Conservation (phyloP, 345 rosid species). For the Arabis alpina region DNA sequence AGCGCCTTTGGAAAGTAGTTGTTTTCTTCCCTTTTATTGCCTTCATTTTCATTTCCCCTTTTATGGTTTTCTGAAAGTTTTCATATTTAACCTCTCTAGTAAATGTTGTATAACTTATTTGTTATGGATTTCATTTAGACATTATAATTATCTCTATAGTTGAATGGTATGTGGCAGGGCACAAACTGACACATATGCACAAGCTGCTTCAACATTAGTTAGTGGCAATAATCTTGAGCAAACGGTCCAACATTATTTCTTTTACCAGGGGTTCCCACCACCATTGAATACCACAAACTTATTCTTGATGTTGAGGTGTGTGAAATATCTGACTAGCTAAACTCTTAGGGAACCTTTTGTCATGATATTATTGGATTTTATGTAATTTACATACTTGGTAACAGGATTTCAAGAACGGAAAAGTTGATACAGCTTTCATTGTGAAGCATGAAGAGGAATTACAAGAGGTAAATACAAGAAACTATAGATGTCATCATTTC, state of each 20-base stretch:
- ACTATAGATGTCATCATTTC: no score
- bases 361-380: conserved; percentile 10
- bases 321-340: conserved; percentile 19
- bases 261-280: conserved; percentile 88
- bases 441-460: conserved; percentile 92
- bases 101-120: conserved; percentile 1
- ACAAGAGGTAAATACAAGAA: conserved; percentile 61
- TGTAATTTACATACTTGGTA: conserved; percentile 6
- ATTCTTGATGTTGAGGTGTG: conserved; percentile 93
- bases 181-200: conserved; percentile 60
- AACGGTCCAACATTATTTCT: conserved; percentile 59
- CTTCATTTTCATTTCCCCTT: background rate
- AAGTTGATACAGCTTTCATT: conserved; percentile 98
- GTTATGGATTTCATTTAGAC: conserved; percentile 1
- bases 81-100: conserved; percentile 6
- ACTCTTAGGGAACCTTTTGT: background rate
- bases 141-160: conserved; percentile 10
- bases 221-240: conserved; percentile 75
- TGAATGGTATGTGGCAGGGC: conserved; percentile 57
- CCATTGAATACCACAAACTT: conserved; percentile 93
- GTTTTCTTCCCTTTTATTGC: background rate
- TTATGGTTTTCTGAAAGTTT: conserved; percentile 13
- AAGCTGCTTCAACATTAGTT: conserved; percentile 92
- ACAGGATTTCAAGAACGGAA: conserved; percentile 94
- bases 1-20: conserved; percentile 2